These are phyloP conservation scores for Plasmodium billcollinsi DNA, from an alignment of 169 alveolate species.

Conservation along the genomic window DNA sequence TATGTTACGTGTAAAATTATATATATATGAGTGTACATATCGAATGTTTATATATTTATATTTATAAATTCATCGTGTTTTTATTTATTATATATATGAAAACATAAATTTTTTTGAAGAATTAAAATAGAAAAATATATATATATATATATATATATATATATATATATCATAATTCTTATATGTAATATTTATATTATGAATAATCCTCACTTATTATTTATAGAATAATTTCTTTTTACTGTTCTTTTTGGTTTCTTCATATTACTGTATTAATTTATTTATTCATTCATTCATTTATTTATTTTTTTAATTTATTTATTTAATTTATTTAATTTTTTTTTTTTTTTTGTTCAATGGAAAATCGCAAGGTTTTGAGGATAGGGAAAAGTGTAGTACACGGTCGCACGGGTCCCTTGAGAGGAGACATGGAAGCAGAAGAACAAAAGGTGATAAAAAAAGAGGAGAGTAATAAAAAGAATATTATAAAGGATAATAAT, in stretches of 20 bases:
- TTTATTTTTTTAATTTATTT: too few species aligned
- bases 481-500: not conserved
- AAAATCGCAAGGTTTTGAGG: slow-evolving; percentile 27
- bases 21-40: too few species aligned
- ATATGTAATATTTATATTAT: too few species aligned
- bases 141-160: too few species aligned
- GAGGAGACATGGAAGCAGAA: slow-evolving; percentile 39
- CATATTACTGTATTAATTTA: not conserved
- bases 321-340: not conserved
- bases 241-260: too few species aligned
- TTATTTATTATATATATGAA: too few species aligned
- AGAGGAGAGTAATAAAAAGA: not conserved
- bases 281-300: not conserved
- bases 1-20: too few species aligned
- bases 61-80: too few species aligned
- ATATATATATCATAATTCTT: too few species aligned
- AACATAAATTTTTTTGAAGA: too few species aligned
- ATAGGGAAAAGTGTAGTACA: slow-evolving; percentile 76
- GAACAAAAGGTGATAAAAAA: slow-evolving; percentile 18
- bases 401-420: slow-evolving; percentile 76
- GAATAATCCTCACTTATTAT: not conserved
- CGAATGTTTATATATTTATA: too few species aligned
- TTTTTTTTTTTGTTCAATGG: slow-evolving; percentile 36
- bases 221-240: not conserved
- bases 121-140: too few species aligned